A percentile compares a stretch with the other conserved stretches of the same genome.
phyloP scores from a whole-genome alignment of 2,329 filamentous ascomycete genomes.

The Cryoendolithus antarcticus region DNA sequence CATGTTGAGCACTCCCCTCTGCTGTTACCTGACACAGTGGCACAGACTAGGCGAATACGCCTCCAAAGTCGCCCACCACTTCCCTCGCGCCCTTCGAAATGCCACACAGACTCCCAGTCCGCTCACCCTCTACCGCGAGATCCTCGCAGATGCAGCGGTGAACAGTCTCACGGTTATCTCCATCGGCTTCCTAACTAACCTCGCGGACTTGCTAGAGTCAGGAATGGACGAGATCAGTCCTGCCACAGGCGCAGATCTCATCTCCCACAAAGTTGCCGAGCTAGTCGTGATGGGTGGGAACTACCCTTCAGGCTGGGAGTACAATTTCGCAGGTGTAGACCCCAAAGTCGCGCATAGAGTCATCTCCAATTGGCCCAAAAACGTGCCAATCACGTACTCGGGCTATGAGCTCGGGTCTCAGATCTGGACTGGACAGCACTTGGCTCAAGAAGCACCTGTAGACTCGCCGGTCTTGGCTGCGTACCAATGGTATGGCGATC shows the following conservation, averaged over 20 bases:
- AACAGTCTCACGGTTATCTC: conserved; percentile 11
- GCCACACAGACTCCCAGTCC: conserved; percentile 6
- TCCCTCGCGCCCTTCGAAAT: conserved; percentile 4
- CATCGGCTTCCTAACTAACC: conserved; percentile 14
- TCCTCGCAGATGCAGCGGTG: conserved; percentile 5
- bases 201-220: conserved; percentile 37
- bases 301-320: conserved; percentile 37
- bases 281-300: conserved; percentile 42
- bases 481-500: conserved; percentile 5
- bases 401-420: conserved; percentile 33
- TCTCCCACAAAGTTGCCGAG: conserved; percentile 35
- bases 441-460: conserved; percentile 17
- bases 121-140: conserved; percentile 5
- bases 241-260: conserved; percentile 30
- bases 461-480: conserved; percentile 2
- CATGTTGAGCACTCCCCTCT: too few species aligned
- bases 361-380: conserved; percentile 33
- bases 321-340: conserved; percentile 37
- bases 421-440: conserved; percentile 28
- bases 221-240: conserved; percentile 28
- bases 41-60: conserved; percentile 10
- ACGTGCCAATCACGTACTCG: conserved; percentile 27
- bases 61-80: conserved; percentile 5
- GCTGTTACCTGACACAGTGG: too few species aligned
- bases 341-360: conserved; percentile 30